Conservation (phyloP, 1,284 basidiomycete species). For the Cryptococcus wingfieldii region DNA sequence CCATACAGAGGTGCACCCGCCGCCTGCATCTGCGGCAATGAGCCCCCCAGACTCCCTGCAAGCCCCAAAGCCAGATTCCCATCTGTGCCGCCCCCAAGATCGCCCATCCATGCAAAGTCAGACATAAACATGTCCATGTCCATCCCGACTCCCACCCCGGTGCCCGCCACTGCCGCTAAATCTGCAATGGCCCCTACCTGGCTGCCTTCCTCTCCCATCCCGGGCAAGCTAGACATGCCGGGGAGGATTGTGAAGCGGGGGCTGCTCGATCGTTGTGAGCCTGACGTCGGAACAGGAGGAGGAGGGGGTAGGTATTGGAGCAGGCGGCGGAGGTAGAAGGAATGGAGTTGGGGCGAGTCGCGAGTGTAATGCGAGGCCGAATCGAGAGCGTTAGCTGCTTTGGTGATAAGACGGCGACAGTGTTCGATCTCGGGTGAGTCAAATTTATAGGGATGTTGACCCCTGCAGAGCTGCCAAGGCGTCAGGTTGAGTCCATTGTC, state of each 20-base stretch:
- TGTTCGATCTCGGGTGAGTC: slow-evolving; percentile 31
- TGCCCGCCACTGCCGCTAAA: too few relatives aligned
- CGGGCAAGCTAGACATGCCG: background rate
- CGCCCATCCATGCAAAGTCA: slow-evolving; percentile 29
- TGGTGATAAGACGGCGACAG: slow-evolving; percentile 31
- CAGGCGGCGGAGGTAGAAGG: slow-evolving; percentile 30
- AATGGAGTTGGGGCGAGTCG: slow-evolving; percentile 34
- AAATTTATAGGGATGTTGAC: slow-evolving; percentile 31
- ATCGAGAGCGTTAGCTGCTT: slow-evolving; percentile 28
- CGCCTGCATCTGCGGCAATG: background rate
- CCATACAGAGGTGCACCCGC: too few relatives aligned
- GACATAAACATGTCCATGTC: slow-evolving; percentile 29
- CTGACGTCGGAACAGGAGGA: background rate
- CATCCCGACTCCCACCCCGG: background rate
- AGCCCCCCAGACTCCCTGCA: background rate
- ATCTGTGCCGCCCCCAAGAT: background rate
- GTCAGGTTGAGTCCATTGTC: background rate
- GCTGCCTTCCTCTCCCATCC: background rate
- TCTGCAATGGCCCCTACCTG: too few relatives aligned
- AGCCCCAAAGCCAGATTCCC: background rate
- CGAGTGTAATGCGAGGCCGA: slow-evolving; percentile 25
- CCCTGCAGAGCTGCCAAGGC: slow-evolving; percentile 13
- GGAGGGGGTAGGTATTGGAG: slow-evolving; percentile 13
- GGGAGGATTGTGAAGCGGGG: background rate
- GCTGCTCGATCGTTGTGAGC: background rate